These are phyloP conservation scores for Aspergillus latus DNA, from an alignment of 2,329 filamentous ascomycete species.

Conservation along the genomic window DNA sequence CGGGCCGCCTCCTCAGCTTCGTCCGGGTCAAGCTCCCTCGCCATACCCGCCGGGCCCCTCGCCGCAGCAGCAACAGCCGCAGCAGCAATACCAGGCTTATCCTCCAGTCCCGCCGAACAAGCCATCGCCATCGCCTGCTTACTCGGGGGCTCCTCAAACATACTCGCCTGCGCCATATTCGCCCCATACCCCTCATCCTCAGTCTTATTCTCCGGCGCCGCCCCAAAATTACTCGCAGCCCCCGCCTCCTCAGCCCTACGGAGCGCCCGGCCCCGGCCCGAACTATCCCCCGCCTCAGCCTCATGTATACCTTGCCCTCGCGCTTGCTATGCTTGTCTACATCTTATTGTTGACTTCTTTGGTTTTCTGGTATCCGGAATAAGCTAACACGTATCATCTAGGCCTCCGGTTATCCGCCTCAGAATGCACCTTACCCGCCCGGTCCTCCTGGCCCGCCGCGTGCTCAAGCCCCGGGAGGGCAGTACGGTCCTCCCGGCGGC, in stretches of 20 bases:
- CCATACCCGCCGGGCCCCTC: slow-evolving; percentile 34
- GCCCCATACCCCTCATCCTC: slow-evolving; percentile 26
- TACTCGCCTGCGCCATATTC: slow-evolving; percentile 44
- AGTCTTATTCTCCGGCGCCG: slow-evolving; percentile 28
- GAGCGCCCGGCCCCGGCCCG: slow-evolving; percentile 29
- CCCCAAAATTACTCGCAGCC: slow-evolving; percentile 44
- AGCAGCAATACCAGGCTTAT: slow-evolving; percentile 41
- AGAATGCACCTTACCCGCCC: slow-evolving; percentile 34
- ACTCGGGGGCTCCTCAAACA: slow-evolving; percentile 33
- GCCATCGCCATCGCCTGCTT: slow-evolving; percentile 26
- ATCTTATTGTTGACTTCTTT: slow-evolving; percentile 11
- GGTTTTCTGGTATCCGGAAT: neutral
- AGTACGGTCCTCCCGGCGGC: slow-evolving; percentile 31
- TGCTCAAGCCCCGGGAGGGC: slow-evolving; percentile 32
- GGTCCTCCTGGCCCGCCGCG: slow-evolving; percentile 22
- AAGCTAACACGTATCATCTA: slow-evolving; percentile 10
- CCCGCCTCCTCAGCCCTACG: slow-evolving; percentile 39
- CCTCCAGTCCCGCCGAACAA: slow-evolving; percentile 32
- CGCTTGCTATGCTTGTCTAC: neutral
- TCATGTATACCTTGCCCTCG: slow-evolving; percentile 33
- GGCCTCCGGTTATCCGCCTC: slow-evolving; percentile 29
- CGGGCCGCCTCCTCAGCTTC: slow-evolving; percentile 28
- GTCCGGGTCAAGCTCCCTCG: slow-evolving; percentile 34
- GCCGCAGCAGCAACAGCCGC: slow-evolving; percentile 21
- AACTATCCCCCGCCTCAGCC: slow-evolving; percentile 36